Conservation (phyloP, 139 green algal species). For the Coelastrella sp. region DNA sequence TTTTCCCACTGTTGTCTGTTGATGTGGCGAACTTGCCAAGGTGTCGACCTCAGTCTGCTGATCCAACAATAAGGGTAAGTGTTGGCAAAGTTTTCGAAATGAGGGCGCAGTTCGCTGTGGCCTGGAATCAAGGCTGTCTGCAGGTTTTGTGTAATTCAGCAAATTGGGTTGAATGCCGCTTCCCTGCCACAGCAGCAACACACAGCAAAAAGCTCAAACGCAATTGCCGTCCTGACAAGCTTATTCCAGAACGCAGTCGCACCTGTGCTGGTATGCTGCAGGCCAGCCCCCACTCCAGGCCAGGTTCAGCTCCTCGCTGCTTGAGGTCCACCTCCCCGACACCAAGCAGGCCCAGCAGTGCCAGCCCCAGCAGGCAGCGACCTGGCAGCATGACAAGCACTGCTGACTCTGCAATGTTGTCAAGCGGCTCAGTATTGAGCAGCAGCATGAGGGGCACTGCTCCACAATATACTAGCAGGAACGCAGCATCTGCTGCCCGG, state of each 20-base stretch:
- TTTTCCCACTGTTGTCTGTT: conserved; percentile 32
- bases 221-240: too few species aligned
- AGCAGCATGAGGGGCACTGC: not conserved
- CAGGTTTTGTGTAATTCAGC: too few species aligned
- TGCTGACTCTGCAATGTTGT: not conserved
- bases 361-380: conserved; percentile 13
- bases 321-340: not conserved
- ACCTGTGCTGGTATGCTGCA: not conserved
- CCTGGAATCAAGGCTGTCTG: too few species aligned
- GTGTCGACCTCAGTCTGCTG: conserved; percentile 3
- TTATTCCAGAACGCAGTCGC: too few species aligned
- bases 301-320: conserved; percentile 3
- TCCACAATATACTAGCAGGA: not conserved
- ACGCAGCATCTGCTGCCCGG: conserved; percentile 8
- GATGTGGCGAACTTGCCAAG: conserved; percentile 7
- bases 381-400: conserved; percentile 4
- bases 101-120: too few species aligned
- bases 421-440: not conserved
- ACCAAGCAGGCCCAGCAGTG: not conserved
- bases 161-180: too few species aligned
- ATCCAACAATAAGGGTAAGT: not conserved
- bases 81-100: too few species aligned
- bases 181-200: too few species aligned
- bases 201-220: too few species aligned
- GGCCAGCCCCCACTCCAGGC: not conserved